These are phyloP conservation scores for Aspergillus hancockii DNA, from an alignment of 495 filamentous ascomycete genomes.

Conservation along the genomic window DNA sequence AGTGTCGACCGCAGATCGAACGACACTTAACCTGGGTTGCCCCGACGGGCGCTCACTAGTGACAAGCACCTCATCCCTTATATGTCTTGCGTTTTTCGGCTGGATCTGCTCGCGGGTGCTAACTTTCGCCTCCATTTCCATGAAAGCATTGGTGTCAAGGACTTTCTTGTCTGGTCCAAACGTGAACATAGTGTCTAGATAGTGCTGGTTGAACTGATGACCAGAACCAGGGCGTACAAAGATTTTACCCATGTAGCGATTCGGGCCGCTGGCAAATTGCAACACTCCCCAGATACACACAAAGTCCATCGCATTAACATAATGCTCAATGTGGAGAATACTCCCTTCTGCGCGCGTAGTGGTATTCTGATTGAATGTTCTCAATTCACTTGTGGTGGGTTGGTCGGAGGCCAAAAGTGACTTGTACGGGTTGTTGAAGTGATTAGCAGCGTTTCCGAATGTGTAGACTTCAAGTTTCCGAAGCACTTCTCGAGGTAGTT, in stretches of 20 bases:
- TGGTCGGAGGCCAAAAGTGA: constrained; percentile 3
- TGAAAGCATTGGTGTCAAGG: constrained; percentile 34
- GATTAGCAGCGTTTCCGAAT: constrained; percentile 81
- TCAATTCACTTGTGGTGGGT: constrained; percentile 1
- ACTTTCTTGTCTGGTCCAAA: constrained; percentile 30
- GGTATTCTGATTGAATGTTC: background rate
- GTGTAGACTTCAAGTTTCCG: constrained; percentile 80
- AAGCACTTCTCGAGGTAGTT: constrained; percentile 67
- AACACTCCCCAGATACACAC: constrained; percentile 77
- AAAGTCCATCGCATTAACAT: constrained; percentile 74
- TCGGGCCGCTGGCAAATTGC: constrained; percentile 51
- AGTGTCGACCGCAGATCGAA: background rate
- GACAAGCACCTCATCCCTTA: background rate
- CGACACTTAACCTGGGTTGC: background rate
- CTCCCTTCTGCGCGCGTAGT: constrained; percentile 20
- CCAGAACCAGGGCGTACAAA: constrained; percentile 68
- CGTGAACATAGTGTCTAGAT: constrained; percentile 76
- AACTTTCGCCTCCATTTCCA: constrained; percentile 31
- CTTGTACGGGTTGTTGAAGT: constrained; percentile 78
- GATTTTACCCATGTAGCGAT: constrained; percentile 72
- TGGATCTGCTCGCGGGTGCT: constrained; percentile 5
- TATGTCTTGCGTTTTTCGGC: background rate
- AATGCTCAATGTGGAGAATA: constrained; percentile 81
- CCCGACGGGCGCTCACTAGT: background rate
- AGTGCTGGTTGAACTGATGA: constrained; percentile 80